Conservation (phyloP, 176 grass and related monocot genomes). For the Sorghum bicolor region DNA sequence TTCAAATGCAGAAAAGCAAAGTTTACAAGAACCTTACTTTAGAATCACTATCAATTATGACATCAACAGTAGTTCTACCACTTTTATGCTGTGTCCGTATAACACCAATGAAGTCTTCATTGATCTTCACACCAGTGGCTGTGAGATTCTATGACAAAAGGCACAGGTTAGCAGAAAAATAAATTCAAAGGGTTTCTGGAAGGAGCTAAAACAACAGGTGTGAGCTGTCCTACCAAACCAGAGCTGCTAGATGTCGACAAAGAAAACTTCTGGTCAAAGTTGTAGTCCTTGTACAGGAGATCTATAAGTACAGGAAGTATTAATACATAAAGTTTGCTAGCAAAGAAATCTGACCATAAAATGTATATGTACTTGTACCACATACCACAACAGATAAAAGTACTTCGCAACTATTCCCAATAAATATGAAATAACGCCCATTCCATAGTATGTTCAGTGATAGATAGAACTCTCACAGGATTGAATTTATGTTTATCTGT, state of each 20-base stretch:
- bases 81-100: conserved; percentile 67
- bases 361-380: not conserved
- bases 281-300: conserved; percentile 88
- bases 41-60: conserved; percentile 77
- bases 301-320: conserved; percentile 32
- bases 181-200: not conserved
- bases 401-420: not conserved
- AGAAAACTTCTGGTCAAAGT: conserved; percentile 81
- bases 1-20: not conserved
- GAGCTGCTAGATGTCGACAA: conserved; percentile 42
- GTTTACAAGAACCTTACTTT: conserved; percentile 36
- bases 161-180: not conserved
- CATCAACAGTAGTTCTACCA: conserved; percentile 66
- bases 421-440: not conserved
- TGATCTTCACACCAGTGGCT: conserved; percentile 67
- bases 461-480: not conserved
- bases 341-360: not conserved
- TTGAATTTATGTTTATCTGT: not conserved
- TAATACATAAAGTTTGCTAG: not conserved
- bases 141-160: conserved; percentile 52
- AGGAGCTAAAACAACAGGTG: not conserved
- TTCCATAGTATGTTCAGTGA: not conserved
- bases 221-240: conserved; percentile 48
- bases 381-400: not conserved
- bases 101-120: conserved; percentile 75